Evolutionary conservation across 1,139 yeast genomes (phyloP), one percentile per base, ranked within the genome.

Genomic region (Suhomyces guaymorum): DNA sequence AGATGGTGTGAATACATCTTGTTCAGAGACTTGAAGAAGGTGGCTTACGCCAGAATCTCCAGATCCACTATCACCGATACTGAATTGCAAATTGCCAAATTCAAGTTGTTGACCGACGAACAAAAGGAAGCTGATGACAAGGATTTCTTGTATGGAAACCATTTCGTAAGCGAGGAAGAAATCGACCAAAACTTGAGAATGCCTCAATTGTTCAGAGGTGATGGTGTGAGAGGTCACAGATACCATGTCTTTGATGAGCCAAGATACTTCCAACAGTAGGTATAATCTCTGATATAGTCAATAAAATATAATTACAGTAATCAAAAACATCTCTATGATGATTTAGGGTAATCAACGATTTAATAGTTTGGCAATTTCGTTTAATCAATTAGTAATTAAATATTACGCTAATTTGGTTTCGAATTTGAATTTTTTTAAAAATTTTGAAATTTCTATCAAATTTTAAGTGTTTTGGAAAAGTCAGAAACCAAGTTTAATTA

Each of bases 1-100:
- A 78, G 98, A 65, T 92, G 98, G 98, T 92, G 98, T 66, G 95
- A 92, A 63, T 92, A 92, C 63, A 89, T 92, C 44, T 66, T 92
- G 47, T 92, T 84, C 74, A 85, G 92, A 59, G 82, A 84, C 41
- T 67, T 92, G 61, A 83, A 80, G 59, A 84, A 96, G 60, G 80
- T 86, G 2, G 97, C 95, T 1, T 92, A 92, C 57, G 97, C 97
- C 2, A 80, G 98, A 59, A 84, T 92, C 26, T 82, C 95, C 30
- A 77, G 98, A 55, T 87, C 95, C 7, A 82, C 96, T 2, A 90
- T 92, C 47, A 92, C 98, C 1, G 98, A 92, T 55, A 92, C 98
- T 1, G 98, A 92, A 60, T 77, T 92, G 38, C 98, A 92, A 66
- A 84, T 88, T 26, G 98, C 96, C 37, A 90, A 92, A 60, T 92